phyloP scores from a whole-genome alignment of 2,329 filamentous ascomycete genomes.

The Beauveria caledonica region DNA sequence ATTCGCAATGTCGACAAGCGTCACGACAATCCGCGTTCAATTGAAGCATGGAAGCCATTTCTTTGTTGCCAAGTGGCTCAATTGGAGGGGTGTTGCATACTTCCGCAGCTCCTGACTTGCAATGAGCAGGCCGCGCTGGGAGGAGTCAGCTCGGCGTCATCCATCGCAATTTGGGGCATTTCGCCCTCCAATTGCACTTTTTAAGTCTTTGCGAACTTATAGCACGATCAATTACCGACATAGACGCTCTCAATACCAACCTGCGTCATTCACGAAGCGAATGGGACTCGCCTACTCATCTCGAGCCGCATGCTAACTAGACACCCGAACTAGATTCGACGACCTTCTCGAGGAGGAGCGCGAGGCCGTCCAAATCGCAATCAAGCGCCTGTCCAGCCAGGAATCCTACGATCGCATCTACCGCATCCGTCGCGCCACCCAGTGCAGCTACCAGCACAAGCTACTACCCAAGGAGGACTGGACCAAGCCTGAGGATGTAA shows the following conservation, averaged over 20 bases:
- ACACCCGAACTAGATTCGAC: slow-evolving; percentile 59
- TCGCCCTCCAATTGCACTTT: neutral
- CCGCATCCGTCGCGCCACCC: slow-evolving; percentile 90
- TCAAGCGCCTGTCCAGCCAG: slow-evolving; percentile 84
- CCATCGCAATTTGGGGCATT: no score
- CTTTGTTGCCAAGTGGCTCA: neutral
- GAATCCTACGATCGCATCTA: slow-evolving; percentile 95
- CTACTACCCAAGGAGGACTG: slow-evolving; percentile 54
- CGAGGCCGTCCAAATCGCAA: slow-evolving; percentile 75
- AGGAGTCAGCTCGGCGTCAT: neutral
- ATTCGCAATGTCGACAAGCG: neutral
- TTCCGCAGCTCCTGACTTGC: neutral
- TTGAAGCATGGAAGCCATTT: no score
- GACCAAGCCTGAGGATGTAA: slow-evolving; percentile 49
- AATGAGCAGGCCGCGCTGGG: neutral
- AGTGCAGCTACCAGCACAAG: slow-evolving; percentile 59
- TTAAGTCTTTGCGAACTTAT: neutral
- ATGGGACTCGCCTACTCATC: neutral
- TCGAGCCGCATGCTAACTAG: neutral
- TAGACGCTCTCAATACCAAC: neutral
- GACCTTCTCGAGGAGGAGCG: slow-evolving; percentile 92
- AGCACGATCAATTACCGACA: neutral
- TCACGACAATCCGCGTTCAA: neutral
- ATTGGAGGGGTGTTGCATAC: neutral
- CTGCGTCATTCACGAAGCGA: neutral